phyloP scores from a whole-genome alignment of 176 grass and related monocot genomes.

The Lolium perenne region DNA sequence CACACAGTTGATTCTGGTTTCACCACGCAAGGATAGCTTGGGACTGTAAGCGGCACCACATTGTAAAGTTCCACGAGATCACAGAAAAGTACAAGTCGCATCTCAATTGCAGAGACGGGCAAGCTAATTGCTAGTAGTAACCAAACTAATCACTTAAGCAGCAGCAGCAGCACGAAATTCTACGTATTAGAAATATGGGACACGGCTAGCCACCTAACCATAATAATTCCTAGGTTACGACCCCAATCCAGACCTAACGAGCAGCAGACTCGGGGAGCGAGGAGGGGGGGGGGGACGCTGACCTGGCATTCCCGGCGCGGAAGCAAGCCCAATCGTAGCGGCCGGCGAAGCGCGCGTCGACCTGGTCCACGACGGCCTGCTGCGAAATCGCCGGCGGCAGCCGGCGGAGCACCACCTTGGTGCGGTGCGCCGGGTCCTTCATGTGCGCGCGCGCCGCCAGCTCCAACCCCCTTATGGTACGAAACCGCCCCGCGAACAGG shows the following conservation, averaged over 20 bases:
- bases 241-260: conserved; percentile 17
- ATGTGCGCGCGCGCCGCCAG: conserved; percentile 57
- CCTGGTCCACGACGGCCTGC: conserved; percentile 85
- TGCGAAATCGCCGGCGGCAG: conserved; percentile 82
- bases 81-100: not conserved
- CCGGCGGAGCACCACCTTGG: conserved; percentile 90
- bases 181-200: not conserved
- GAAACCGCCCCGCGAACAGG: conserved; percentile 19
- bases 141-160: not conserved
- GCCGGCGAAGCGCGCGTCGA: conserved; percentile 82
- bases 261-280: not conserved
- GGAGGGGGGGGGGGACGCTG: not conserved
- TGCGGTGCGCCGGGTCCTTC: conserved; percentile 80
- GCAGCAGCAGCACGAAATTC: conserved; percentile 15
- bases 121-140: not conserved
- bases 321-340: conserved; percentile 89
- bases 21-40: not conserved
- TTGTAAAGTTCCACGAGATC: conserved; percentile 5
- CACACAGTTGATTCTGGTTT: not conserved
- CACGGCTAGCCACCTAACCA: not conserved
- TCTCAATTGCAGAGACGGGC: not conserved
- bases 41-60: not conserved
- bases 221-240: conserved; percentile 3
- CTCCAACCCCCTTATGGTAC: not conserved
- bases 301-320: conserved; percentile 87